Evolutionary conservation across 768 basidiomycete species (phyloP), one percentile per base, ranked within the genome.

Genomic region (Leucocoprinus sp.): DNA sequence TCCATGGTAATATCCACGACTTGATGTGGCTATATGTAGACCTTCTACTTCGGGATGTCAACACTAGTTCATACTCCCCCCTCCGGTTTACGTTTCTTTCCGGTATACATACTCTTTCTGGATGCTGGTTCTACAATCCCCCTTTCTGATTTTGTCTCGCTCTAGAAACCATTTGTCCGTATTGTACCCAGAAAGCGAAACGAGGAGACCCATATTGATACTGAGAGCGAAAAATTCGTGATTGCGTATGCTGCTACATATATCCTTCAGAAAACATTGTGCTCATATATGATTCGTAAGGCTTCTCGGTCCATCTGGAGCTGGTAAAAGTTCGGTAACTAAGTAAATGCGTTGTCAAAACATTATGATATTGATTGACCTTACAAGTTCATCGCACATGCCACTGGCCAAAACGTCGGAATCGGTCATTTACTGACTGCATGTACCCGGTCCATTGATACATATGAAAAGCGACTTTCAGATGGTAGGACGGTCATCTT

Each of bases 311-410:
- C 46, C 46, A 1, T 42, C 46, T 29, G 46, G 46, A 6, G 38
- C 21, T 3, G 46, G 46, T 3, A 48, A 48, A 26, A 48, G 46
- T 26, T 48, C 46, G 17, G 46, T 48, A 36, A 21, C 5, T 36
- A 17, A 5, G 6, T 12, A 12, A n/a, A 1, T 7, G 7, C 15
- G 14, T 40, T 5, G 11, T 17, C 5, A 3, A 8, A 11, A 8
- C 5, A 11, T 12, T n/a, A n/a, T n/a, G n/a, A n/a, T n/a, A 18
- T 15, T 4, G 14, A n/a, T 39, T 40, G 15, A 47, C 8, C 12
- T n/a, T 14, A 17, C 8, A 12, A 48, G 46, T 48, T 48, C 12
- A 48, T 48, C 37, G 46, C 46, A 2, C 46, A 48, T 40, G 46
- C 46, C 1, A 48, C 46, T 5, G 46, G 46, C 1, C 46, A 48